Conservation (phyloP, 257 asterid species). For the Capsicum rhomboideum region DNA sequence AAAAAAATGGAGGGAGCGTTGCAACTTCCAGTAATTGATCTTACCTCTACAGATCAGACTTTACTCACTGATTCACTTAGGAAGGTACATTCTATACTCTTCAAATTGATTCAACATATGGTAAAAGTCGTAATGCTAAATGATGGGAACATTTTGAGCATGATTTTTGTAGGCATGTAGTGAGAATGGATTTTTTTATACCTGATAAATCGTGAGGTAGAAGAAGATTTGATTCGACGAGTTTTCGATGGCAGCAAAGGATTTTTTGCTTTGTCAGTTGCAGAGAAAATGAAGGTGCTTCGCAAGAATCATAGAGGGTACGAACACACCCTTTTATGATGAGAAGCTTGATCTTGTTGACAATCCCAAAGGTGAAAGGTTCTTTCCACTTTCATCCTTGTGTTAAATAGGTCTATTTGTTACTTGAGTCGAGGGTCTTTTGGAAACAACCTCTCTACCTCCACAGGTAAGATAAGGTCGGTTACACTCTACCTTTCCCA, state of each 20-base stretch:
- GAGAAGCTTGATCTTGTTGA: conserved; percentile 36
- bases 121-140: not conserved
- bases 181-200: conserved; percentile 44
- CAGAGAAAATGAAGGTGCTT: conserved; percentile 34
- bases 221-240: conserved; percentile 23
- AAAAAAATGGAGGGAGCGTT: not conserved
- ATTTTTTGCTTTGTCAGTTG: conserved; percentile 33
- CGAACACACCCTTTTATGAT: conserved; percentile 31
- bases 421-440: too few species aligned
- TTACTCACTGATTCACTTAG: not conserved
- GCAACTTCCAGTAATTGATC: not conserved
- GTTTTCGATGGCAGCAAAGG: conserved; percentile 28
- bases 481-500: too few species aligned
- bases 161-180: conserved; percentile 29
- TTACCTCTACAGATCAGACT: not conserved
- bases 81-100: not conserved
- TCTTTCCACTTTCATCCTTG: not conserved
- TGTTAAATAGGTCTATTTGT: not conserved
- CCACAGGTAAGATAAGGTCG: too few species aligned
- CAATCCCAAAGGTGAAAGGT: conserved; percentile 22
- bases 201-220: conserved; percentile 49
- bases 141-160: not conserved
- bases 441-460: too few species aligned
- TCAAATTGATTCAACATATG: not conserved
- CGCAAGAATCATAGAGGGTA: conserved; percentile 40